Evolutionary conservation across 139 green algal species (phyloP), one percentile per base, ranked within the genome.

Genomic region (Chlamydomonas sphaeroides): DNA sequence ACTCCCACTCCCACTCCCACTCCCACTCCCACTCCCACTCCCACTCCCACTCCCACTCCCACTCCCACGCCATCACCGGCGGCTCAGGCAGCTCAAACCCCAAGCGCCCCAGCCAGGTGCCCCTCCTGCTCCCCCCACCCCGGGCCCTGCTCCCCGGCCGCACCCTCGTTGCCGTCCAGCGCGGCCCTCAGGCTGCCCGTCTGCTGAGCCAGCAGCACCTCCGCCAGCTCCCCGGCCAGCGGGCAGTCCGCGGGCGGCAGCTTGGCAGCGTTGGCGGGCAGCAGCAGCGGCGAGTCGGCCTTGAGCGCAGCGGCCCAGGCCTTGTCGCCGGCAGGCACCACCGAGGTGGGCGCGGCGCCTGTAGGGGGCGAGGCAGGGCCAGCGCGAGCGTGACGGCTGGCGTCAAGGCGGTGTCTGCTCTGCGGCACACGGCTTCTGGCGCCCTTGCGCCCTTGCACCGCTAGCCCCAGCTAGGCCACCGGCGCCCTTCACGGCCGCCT

Each of bases 201-300:
- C 73, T 75, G 56, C 10, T 68, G 77, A 57, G 48, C 65, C 36
- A 79, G 38, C 56, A 84, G 30, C 74, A 87, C 65, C 57, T 73
- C 69, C 36, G 72, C 78, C 41, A 86, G 61, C 79, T 88, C 76
- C 38, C 33, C 77, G 68, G 77, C 28, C 26, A 32, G 59, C 36
- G 49, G 35, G 10, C 59, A 66, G 67, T 96, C 93, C 8, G 83
- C 89, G 3, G 85, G n/a, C 5, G 92, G 21, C 73, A 95, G 79
- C 84, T 91, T 93, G 51, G 80, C 81, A 1, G 87, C 75, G 15
- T 86, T 89, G 39, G 78, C 67, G 0, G 89, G 65, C 11, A 80
- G 61, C 38, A 97, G 84, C 62, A 97, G 87, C 5, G 84, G 78
- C 14, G 85, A 90, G 65, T 92, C 91, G 39, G 77, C 49, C 39